Evolutionary conservation across 805 yeast species (phyloP).

Genomic region (Cyberlindnera mycetangii): DNA sequence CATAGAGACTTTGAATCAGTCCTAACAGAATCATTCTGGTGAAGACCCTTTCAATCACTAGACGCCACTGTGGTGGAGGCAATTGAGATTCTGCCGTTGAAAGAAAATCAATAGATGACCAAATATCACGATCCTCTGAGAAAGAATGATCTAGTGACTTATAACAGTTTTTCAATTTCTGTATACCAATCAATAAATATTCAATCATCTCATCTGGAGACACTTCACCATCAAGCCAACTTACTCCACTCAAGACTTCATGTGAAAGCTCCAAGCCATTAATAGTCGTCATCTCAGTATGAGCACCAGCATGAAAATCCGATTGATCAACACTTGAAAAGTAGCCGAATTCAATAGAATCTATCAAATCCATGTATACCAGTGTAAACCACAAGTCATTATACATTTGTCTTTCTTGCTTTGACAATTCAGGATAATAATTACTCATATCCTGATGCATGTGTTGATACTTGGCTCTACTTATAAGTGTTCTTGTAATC

Average conservation of each 20-base stretch:
- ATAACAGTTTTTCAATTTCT: not conserved
- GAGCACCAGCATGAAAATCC: not conserved
- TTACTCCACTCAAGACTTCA: slow-evolving; percentile 1
- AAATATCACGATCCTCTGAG: not conserved
- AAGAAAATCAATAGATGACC: not conserved
- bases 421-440: not conserved
- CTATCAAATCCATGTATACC: slow-evolving; percentile 1
- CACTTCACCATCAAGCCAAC: slow-evolving; percentile 6
- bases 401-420: not conserved
- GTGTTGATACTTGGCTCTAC: not conserved
- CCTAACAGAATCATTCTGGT: not conserved
- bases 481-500: not conserved
- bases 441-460: slow-evolving; percentile 2
- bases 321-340: not conserved
- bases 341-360: not conserved
- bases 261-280: slow-evolving; percentile 1
- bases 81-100: not conserved
- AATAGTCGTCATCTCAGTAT: not conserved
- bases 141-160: not conserved
- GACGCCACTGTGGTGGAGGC: not conserved
- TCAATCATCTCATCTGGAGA: slow-evolving; percentile 1
- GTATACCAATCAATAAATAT: not conserved
- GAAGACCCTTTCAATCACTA: slow-evolving; percentile 1
- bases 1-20: slow-evolving; percentile 5
- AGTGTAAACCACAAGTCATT: not conserved